Percentiles rank a stretch among this genome's conserved stretches.
These are phyloP conservation scores for Pittosporum tobira DNA, from an alignment of 129 eudicot species.

Conservation along the genomic window DNA sequence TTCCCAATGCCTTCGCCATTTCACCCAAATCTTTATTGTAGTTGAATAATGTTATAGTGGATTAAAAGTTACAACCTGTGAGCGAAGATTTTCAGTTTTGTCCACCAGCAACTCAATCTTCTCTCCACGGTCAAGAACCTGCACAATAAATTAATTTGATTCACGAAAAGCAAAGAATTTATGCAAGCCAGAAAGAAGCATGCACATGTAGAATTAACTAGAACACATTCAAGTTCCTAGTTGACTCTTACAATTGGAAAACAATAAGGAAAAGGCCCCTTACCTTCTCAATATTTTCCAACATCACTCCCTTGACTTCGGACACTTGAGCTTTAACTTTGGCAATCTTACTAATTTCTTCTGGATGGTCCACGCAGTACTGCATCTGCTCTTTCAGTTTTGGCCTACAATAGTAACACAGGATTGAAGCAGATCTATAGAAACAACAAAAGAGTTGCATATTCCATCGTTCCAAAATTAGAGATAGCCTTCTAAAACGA, in stretches of 20 bases:
- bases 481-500: too few species aligned
- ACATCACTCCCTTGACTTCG: conserved; percentile 74
- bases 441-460: too few species aligned
- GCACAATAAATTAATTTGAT: not conserved
- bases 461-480: too few species aligned
- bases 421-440: not conserved
- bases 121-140: conserved; percentile 66
- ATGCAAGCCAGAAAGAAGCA: not conserved
- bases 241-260: not conserved
- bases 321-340: conserved; percentile 72
- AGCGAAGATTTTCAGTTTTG: conserved; percentile 48
- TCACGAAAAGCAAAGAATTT: not conserved
- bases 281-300: conserved; percentile 78
- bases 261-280: not conserved
- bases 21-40: too few species aligned
- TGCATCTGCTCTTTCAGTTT: conserved; percentile 70
- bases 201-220: not conserved
- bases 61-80: too few species aligned
- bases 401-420: conserved; percentile 21
- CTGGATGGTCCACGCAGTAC: conserved; percentile 60
- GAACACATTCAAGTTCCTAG: not conserved
- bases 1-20: too few species aligned
- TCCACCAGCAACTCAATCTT: conserved; percentile 55
- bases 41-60: too few species aligned
- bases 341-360: conserved; percentile 59